Evolutionary conservation across 345 rosid genomes (phyloP), one percentile per base, ranked within the genome.

Genomic region (Jatropha curcas): DNA sequence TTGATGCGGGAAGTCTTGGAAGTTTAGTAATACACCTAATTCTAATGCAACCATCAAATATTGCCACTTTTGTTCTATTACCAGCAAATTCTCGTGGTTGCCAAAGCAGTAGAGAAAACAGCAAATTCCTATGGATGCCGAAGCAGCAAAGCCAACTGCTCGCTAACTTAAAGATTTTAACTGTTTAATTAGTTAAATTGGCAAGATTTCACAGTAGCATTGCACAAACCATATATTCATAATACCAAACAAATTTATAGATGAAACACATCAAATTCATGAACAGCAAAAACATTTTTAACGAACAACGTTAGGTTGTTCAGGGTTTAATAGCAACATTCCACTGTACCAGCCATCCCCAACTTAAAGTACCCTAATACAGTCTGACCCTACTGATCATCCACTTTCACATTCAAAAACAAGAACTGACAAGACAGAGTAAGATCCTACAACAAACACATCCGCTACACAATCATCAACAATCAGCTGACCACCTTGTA

Each of bases 271-370:
- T 6, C 64, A 60, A 14, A 27, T 48, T 10, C 48, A 9, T 8
- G 8, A 8, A 22, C 24, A n/a, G 19, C 28, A 43, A 39, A 2
- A 43, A 41, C 33, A 63, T 37, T 19, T 13, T 25, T 35, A 25
- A 35, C 5, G 48, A 68, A 68, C 71, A 34, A 55, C 20, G 24
- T 14, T 53, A 24, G 2, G 9, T 50, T 67, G 57, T 30, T 52
- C 43, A 50, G 41, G 25, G 59, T 67, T 31, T 50, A 3, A 55
- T 20, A 25, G 48, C 51, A 68, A 41, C 46, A 24, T 13, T 34
- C 72, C 55, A 43, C 68, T 45, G 35, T 61, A 61, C 66, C 28
- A n/a, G 27, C 24, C 46, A 61, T n/a, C 24, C 65, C 60, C 60
- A 2, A 35, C 24, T 35, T 34, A 19, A 31, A 58, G 20, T 10